phyloP scores from a whole-genome alignment of 805 yeast genomes.

The Cyberlindnera veronae region DNA sequence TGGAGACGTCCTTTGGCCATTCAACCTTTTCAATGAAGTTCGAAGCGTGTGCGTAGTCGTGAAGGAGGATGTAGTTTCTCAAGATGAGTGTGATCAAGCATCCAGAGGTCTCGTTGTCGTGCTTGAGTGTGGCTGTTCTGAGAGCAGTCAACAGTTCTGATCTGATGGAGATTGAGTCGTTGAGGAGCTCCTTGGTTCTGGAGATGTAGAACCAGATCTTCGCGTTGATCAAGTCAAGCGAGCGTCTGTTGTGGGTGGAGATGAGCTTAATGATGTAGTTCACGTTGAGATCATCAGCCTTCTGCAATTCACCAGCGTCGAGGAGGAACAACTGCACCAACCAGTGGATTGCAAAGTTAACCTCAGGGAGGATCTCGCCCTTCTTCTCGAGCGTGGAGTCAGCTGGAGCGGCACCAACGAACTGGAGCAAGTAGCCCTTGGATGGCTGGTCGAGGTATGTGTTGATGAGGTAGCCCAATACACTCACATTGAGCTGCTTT shows the following conservation, averaged over 20 bases:
- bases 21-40: slow-evolving; percentile 85
- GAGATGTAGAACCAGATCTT: slow-evolving; percentile 91
- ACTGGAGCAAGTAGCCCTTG: slow-evolving; percentile 39
- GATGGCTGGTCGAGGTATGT: slow-evolving; percentile 51
- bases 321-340: slow-evolving; percentile 73
- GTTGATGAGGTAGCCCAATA: slow-evolving; percentile 53
- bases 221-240: slow-evolving; percentile 82
- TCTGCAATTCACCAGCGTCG: slow-evolving; percentile 50
- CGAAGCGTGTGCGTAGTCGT: slow-evolving; percentile 83
- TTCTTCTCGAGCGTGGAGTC: slow-evolving; percentile 22
- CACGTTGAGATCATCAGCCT: slow-evolving; percentile 51
- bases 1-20: slow-evolving; percentile 82
- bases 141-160: slow-evolving; percentile 68
- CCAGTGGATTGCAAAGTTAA: slow-evolving; percentile 75
- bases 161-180: slow-evolving; percentile 54
- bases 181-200: slow-evolving; percentile 66
- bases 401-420: slow-evolving; percentile 35
- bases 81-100: slow-evolving; percentile 79
- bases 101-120: slow-evolving; percentile 89
- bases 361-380: slow-evolving; percentile 63
- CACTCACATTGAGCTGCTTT: slow-evolving; percentile 51
- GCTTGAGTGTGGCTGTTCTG: slow-evolving; percentile 87
- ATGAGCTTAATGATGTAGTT: slow-evolving; percentile 45
- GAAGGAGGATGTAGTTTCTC: slow-evolving; percentile 71
- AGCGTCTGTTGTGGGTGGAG: slow-evolving; percentile 68